Evolutionary conservation across 139 green algal species (phyloP).

Genomic region (Monoraphidium neglectum): DNA sequence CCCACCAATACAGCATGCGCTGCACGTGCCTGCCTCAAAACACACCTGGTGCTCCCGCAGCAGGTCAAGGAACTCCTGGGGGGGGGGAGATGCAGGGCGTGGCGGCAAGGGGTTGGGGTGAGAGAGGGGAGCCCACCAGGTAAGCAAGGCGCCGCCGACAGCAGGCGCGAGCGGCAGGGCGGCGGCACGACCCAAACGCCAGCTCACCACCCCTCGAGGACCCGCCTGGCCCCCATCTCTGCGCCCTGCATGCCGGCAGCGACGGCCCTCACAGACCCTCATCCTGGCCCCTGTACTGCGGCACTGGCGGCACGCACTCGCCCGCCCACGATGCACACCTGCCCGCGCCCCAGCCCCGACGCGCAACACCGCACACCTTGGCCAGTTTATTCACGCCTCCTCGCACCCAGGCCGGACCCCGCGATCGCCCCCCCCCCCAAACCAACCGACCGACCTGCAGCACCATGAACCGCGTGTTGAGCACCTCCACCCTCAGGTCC

Average conservation of each 20-base stretch:
- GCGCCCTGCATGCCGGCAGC: too few species aligned
- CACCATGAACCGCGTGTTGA: conserved; percentile 34
- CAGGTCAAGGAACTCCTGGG: conserved; percentile 45
- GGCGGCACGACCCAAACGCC: too few species aligned
- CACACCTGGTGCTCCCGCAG: conserved; percentile 29
- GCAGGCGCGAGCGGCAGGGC: too few species aligned
- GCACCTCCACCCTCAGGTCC: conserved; percentile 37
- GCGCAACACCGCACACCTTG: neutral
- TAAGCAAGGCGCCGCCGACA: neutral
- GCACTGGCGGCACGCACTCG: neutral
- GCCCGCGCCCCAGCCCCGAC: neutral
- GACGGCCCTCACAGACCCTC: too few species aligned
- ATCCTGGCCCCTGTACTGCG: neutral
- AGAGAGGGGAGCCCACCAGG: neutral
- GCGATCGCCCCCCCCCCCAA: neutral
- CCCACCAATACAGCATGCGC: too few species aligned
- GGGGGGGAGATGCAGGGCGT: neutral
- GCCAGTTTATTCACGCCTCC: neutral
- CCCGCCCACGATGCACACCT: neutral
- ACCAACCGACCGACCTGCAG: neutral
- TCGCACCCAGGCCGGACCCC: neutral
- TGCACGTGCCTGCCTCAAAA: too few species aligned
- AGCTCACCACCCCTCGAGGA: too few species aligned
- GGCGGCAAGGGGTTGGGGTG: neutral
- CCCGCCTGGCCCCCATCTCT: too few species aligned